phyloP scores from a whole-genome alignment of 148 eudicot genomes.

The Cornus suecica region DNA sequence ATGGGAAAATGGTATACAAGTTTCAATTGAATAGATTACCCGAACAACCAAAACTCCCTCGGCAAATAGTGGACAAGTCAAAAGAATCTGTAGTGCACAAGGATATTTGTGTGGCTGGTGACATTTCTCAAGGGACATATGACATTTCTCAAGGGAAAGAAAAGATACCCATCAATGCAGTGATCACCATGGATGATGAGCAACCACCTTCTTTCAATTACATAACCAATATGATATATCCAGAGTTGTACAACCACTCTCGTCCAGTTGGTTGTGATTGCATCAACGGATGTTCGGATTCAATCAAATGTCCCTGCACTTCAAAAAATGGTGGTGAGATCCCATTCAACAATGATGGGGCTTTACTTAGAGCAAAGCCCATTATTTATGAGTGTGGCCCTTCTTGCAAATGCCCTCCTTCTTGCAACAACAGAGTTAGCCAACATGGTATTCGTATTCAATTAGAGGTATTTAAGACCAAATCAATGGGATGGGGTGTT shows the following conservation, averaged over 20 bases:
- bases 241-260: background rate
- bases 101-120: conserved; percentile 2
- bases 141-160: conserved; percentile 41
- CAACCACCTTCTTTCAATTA: conserved; percentile 21
- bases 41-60: conserved; percentile 27
- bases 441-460: conserved; percentile 18
- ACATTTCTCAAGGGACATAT: too few species aligned
- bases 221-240: conserved; percentile 25
- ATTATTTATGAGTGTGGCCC: conserved; percentile 41
- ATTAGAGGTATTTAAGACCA: conserved; percentile 25
- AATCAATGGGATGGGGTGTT: conserved; percentile 37
- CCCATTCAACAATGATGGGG: conserved; percentile 25
- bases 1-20: conserved; percentile 40
- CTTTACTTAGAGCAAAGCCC: conserved; percentile 14
- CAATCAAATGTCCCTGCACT: conserved; percentile 21
- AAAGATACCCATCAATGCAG: conserved; percentile 18
- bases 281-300: conserved; percentile 27
- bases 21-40: conserved; percentile 34
- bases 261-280: conserved; percentile 32
- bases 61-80: background rate
- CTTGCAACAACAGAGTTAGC: conserved; percentile 27
- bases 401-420: conserved; percentile 27
- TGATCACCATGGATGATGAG: conserved; percentile 24
- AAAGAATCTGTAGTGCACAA: background rate
- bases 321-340: conserved; percentile 32